Percentiles rank a stretch among this genome's conserved stretches.
Evolutionary conservation across 164 flowering plant species (phyloP).

Genomic region (Tetracentron sinense): DNA sequence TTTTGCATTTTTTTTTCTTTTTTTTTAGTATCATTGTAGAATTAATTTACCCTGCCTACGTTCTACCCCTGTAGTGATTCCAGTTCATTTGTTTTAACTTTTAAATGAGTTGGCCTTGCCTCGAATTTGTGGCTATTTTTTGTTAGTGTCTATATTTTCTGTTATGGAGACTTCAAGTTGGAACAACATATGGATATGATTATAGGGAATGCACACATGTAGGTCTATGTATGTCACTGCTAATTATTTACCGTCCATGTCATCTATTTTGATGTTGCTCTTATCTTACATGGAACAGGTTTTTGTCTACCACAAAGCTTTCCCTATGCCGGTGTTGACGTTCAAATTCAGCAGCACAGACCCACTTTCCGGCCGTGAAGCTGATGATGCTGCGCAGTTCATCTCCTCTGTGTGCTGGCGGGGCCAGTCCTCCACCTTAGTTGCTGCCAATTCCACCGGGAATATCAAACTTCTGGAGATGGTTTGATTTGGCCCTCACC

Average conservation of each 20-base stretch:
- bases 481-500: conserved; percentile 39
- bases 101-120: too few species aligned
- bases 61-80: too few species aligned
- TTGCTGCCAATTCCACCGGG: conserved; percentile 94
- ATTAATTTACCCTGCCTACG: too few species aligned
- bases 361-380: conserved; percentile 59
- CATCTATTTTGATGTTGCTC: neutral
- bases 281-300: conserved; percentile 42
- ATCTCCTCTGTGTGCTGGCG: conserved; percentile 95
- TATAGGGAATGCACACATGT: too few species aligned
- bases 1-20: too few species aligned
- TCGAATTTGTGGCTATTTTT: too few species aligned
- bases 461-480: conserved; percentile 84
- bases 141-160: too few species aligned
- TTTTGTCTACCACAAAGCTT: conserved; percentile 84
- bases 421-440: conserved; percentile 73
- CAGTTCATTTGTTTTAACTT: too few species aligned
- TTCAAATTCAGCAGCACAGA: conserved; percentile 66
- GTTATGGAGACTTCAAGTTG: too few species aligned
- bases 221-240: too few species aligned
- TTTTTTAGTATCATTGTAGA: too few species aligned
- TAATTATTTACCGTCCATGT: neutral
- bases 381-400: conserved; percentile 68
- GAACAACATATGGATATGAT: too few species aligned
- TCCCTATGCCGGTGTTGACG: conserved; percentile 85